These are phyloP conservation scores for Alternaria rosae DNA, from an alignment of 2,329 filamentous ascomycete genomes.

Conservation along the genomic window DNA sequence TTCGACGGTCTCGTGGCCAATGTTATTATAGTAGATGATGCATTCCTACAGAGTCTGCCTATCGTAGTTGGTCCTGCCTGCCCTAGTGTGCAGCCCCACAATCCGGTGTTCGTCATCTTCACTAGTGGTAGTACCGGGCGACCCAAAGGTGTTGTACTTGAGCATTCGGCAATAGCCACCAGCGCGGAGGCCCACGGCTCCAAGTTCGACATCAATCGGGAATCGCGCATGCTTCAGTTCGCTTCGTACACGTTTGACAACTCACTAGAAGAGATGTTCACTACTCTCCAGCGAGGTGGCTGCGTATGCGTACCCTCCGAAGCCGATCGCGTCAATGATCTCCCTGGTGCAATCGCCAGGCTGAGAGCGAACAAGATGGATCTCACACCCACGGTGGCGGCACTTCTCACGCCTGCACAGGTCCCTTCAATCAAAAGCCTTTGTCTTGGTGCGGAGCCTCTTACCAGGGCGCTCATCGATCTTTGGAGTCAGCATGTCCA, in stretches of 20 bases:
- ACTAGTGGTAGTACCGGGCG: constrained; percentile 44
- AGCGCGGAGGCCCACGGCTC: constrained; percentile 42
- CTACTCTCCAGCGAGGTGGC: constrained; percentile 60
- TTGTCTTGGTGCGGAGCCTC: constrained; percentile 55
- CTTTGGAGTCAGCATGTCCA: constrained; percentile 32
- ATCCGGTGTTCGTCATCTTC: constrained; percentile 44
- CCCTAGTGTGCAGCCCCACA: constrained; percentile 31
- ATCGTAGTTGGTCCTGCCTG: constrained; percentile 20
- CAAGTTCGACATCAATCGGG: constrained; percentile 33
- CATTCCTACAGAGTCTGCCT: constrained; percentile 47
- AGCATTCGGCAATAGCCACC: constrained; percentile 43
- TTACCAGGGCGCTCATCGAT: constrained; percentile 42
- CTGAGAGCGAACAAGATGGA: constrained; percentile 48
- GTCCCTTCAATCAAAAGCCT: constrained; percentile 56
- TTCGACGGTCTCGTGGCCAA: constrained; percentile 54
- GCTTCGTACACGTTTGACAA: constrained; percentile 63
- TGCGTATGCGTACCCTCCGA: constrained; percentile 64
- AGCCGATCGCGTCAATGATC: constrained; percentile 60
- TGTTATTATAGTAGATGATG: constrained; percentile 42
- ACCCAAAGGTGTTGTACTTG: constrained; percentile 45
- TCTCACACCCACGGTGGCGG: constrained; percentile 67
- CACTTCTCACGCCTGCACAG: constrained; percentile 53
- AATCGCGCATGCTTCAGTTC: constrained; percentile 48
- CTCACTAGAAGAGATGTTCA: constrained; percentile 63
- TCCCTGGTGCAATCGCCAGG: constrained; percentile 52